A percentile compares a stretch with the other conserved stretches of the same genome.
Conservation (phyloP, 2,329 filamentous ascomycete genomes). For the Aureobasidium mangrovei region DNA sequence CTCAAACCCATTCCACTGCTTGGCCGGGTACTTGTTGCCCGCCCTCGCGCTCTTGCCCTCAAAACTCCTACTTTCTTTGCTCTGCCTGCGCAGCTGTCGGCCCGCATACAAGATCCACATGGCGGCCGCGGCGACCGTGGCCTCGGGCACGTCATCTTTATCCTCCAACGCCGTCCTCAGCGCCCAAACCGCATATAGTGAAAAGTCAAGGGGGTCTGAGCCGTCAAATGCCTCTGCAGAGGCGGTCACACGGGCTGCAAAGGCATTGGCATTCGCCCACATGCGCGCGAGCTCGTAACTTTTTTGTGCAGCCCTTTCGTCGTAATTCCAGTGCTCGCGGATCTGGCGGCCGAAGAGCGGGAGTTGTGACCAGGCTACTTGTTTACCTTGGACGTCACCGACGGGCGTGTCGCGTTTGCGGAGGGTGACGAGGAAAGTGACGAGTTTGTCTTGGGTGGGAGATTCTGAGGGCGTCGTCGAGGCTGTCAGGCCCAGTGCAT, state of each 20-base stretch:
- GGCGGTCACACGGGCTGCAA: constrained; percentile 21
- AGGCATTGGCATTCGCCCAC: constrained; percentile 27
- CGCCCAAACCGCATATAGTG: constrained; percentile 25
- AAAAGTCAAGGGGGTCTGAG: constrained; percentile 21
- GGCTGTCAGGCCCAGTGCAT: constrained; percentile 1
- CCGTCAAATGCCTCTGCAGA: constrained; percentile 16
- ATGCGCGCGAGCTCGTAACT: constrained; percentile 17
- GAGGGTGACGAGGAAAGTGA: background rate
- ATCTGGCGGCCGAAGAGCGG: constrained; percentile 24
- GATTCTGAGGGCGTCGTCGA: background rate
- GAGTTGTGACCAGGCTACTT: constrained; percentile 16
- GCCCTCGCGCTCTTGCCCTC: constrained; percentile 24
- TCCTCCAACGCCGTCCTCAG: constrained; percentile 24
- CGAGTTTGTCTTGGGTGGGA: background rate
- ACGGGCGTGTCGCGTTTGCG: constrained; percentile 1
- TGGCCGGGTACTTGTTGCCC: constrained; percentile 19
- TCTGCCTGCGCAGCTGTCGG: constrained; percentile 19
- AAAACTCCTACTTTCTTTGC: constrained; percentile 21
- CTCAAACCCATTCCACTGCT: constrained; percentile 23
- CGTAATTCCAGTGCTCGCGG: constrained; percentile 25
- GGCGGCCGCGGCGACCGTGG: constrained; percentile 20
- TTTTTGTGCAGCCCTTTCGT: constrained; percentile 18
- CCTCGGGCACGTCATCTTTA: constrained; percentile 16
- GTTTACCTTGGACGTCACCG: constrained; percentile 1
- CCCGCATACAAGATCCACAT: constrained; percentile 26